phyloP scores from a whole-genome alignment of 2,329 filamentous ascomycete species.

The Colletotrichum sp. region DNA sequence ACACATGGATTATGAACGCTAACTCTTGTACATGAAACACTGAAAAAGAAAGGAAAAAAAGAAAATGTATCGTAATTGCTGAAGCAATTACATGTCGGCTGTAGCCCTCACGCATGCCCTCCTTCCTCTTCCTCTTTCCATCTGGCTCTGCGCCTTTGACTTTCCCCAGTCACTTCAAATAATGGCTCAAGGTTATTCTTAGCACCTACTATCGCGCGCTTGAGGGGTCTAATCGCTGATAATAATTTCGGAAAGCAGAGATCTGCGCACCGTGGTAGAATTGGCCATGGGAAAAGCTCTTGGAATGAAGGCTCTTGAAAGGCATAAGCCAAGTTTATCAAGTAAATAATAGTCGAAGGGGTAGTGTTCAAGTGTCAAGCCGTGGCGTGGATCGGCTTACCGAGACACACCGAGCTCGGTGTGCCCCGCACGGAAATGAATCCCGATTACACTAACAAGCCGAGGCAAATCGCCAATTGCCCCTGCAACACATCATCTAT shows the following conservation, averaged over 20 bases:
- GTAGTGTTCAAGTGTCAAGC: too few relatives aligned
- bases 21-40: neutral
- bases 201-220: neutral
- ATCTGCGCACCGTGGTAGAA: neutral
- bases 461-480: neutral
- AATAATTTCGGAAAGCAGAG: neutral
- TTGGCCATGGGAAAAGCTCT: rapidly evolving
- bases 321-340: too few relatives aligned
- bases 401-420: neutral
- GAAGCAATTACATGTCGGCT: neutral
- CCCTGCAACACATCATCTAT: neutral
- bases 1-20: neutral
- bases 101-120: neutral
- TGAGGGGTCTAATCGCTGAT: neutral
- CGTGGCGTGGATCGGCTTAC: neutral
- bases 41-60: neutral
- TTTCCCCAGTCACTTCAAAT: neutral
- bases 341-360: too few relatives aligned
- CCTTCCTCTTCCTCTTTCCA: neutral
- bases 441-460: neutral
- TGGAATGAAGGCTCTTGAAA: neutral
- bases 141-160: neutral
- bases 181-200: neutral
- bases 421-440: neutral
- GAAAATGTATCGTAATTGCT: neutral